phyloP scores from a whole-genome alignment of 129 eudicot genomes.

The Kitagawia praeruptora region DNA sequence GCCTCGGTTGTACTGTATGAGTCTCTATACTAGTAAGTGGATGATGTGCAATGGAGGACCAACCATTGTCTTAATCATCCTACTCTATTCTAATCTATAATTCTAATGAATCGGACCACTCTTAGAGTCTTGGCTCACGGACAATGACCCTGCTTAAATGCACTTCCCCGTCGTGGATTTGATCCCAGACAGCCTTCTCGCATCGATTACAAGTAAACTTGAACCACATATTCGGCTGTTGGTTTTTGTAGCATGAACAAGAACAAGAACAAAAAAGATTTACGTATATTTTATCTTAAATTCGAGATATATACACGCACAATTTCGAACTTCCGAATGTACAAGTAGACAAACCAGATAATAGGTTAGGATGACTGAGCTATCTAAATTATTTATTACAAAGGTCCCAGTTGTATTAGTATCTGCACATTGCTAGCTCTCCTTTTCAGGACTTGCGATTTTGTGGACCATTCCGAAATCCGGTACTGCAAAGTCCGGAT shows the following conservation, averaged over 20 bases:
- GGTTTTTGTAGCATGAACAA: no score
- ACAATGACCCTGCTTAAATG: neutral
- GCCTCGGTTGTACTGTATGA: neutral
- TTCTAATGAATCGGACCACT: neutral
- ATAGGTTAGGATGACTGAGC: slow-evolving; percentile 8
- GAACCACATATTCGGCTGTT: no score
- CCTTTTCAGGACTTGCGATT: slow-evolving; percentile 4
- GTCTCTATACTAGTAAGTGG: neutral
- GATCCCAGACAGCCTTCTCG: neutral
- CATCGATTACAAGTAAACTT: neutral
- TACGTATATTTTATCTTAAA: no score
- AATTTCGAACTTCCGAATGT: neutral
- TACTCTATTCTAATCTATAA: neutral
- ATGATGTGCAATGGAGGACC: neutral
- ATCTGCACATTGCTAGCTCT: neutral
- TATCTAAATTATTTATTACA: neutral
- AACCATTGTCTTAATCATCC: neutral
- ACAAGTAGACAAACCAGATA: neutral
- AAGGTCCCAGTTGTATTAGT: slow-evolving; percentile 1
- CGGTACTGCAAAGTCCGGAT: neutral
- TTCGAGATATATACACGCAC: neutral
- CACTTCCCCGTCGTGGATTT: neutral
- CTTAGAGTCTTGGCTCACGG: neutral
- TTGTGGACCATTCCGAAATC: slow-evolving; percentile 5
- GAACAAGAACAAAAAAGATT: no score